phyloP scores from a whole-genome alignment of 2,329 filamentous ascomycete species.

The Exophiala lecanii-corni region DNA sequence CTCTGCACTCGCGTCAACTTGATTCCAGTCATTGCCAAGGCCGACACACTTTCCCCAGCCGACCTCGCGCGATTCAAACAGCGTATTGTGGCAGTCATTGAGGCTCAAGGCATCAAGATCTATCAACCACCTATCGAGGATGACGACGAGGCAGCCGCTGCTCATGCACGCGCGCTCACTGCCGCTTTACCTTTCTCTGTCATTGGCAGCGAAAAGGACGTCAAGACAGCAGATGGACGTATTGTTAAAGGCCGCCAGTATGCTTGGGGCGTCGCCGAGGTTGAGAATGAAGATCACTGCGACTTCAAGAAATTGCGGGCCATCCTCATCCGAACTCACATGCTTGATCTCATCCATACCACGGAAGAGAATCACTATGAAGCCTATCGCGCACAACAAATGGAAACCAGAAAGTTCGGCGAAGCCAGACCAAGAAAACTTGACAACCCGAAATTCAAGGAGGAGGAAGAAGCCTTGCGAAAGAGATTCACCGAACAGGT shows the following conservation, averaged over 20 bases:
- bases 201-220: constrained; percentile 98
- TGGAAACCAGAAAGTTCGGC: constrained; percentile 99
- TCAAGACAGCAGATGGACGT: constrained; percentile 90
- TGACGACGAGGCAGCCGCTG: constrained; percentile 91
- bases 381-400: constrained; percentile 97
- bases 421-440: constrained; percentile 95
- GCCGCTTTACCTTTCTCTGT: constrained; percentile 98
- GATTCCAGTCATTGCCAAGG: constrained; percentile 97
- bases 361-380: constrained; percentile 99
- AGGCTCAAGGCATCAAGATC: constrained; percentile 99
- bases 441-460: constrained; percentile 99
- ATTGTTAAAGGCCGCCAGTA: constrained; percentile 99
- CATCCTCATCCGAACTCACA: constrained; percentile 97
- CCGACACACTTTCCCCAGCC: constrained; percentile 88
- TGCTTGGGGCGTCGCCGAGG: constrained; percentile 97
- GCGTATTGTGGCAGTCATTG: constrained; percentile 88
- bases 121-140: constrained; percentile 98
- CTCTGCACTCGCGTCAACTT: constrained; percentile 96
- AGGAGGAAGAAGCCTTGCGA: constrained; percentile 95
- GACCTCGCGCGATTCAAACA: constrained; percentile 94
- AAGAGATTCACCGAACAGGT: constrained; percentile 99
- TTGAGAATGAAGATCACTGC: constrained; percentile 99
- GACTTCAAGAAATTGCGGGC: constrained; percentile 99
- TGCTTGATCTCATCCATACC: constrained; percentile 99
- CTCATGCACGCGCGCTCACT: constrained; percentile 92